A percentile compares a stretch with the other conserved stretches of the same genome.
Evolutionary conservation across 2,329 filamentous ascomycete genomes (phyloP).

Genomic region (Colletotrichum higginsianum): DNA sequence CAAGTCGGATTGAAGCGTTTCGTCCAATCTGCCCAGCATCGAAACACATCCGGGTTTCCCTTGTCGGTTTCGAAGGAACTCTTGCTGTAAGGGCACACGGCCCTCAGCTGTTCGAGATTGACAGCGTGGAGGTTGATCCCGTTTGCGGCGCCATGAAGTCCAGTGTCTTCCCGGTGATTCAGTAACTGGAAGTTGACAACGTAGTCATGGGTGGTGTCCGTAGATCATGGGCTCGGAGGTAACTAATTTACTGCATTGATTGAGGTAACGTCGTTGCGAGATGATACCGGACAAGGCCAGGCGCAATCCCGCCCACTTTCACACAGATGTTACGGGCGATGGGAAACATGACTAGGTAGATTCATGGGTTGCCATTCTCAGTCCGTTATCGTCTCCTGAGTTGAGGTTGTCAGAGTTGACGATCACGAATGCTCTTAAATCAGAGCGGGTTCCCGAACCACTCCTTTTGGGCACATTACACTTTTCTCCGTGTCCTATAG

Average conservation of each 20-base stretch:
- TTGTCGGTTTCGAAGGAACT: conserved; percentile 13
- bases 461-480: not conserved
- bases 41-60: not conserved
- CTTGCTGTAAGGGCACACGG: not conserved
- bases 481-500: not conserved
- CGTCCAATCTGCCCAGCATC: not conserved
- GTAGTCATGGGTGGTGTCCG: not conserved
- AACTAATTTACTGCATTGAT: not conserved
- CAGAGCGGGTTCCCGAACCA: not conserved
- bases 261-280: not conserved
- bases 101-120: not conserved
- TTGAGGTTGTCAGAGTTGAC: not conserved
- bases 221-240: not conserved
- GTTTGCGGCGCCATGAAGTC: not conserved
- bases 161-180: not conserved
- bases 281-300: conserved; percentile 13
- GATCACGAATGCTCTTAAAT: not conserved
- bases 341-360: not conserved
- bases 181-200: not conserved
- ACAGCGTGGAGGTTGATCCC: not conserved
- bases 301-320: not conserved
- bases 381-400: not conserved
- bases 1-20: not conserved
- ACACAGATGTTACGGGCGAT: not conserved
- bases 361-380: not conserved